Conservation (phyloP, 352 stramenopile species). For the Phytophthora chlamydospora region DNA sequence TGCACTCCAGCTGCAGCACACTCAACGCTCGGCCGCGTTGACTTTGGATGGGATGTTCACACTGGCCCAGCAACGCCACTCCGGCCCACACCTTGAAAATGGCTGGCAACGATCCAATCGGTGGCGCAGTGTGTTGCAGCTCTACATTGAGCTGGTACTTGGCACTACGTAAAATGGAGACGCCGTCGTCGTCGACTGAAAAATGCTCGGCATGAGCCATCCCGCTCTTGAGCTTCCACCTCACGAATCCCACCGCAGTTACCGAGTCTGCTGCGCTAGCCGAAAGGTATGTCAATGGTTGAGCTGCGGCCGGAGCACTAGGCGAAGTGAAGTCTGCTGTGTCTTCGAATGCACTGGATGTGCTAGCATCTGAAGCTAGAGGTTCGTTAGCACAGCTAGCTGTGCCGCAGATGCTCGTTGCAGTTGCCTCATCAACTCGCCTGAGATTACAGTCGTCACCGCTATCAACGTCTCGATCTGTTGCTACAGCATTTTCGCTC, state of each 20-base stretch:
- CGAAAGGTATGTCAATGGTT: conserved; percentile 34
- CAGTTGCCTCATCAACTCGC: neutral
- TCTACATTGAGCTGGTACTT: conserved; percentile 47
- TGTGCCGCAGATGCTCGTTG: neutral
- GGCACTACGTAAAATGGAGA: conserved; percentile 28
- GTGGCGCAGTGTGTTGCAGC: conserved; percentile 24
- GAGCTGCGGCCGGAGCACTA: conserved; percentile 1
- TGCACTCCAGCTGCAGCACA: conserved; percentile 32
- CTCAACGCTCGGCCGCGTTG: conserved; percentile 27
- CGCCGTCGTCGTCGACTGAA: conserved; percentile 34
- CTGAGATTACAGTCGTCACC: neutral
- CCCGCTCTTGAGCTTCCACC: conserved; percentile 34
- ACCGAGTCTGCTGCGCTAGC: conserved; percentile 26
- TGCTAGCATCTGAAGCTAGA: neutral
- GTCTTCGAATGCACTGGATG: neutral
- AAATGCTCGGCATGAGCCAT: conserved; percentile 28
- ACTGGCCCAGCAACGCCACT: conserved; percentile 27
- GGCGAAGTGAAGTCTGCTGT: neutral
- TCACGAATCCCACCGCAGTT: conserved; percentile 26
- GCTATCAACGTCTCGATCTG: neutral
- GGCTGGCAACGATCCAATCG: neutral
- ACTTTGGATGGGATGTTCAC: conserved; percentile 20
- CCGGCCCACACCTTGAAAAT: conserved; percentile 50
- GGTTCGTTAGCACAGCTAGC: neutral
- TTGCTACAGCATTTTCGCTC: neutral